A percentile compares a stretch with the other conserved stretches of the same genome.
Conservation (phyloP, 768 basidiomycete genomes). For the Hemileccinum rubropunctum region DNA sequence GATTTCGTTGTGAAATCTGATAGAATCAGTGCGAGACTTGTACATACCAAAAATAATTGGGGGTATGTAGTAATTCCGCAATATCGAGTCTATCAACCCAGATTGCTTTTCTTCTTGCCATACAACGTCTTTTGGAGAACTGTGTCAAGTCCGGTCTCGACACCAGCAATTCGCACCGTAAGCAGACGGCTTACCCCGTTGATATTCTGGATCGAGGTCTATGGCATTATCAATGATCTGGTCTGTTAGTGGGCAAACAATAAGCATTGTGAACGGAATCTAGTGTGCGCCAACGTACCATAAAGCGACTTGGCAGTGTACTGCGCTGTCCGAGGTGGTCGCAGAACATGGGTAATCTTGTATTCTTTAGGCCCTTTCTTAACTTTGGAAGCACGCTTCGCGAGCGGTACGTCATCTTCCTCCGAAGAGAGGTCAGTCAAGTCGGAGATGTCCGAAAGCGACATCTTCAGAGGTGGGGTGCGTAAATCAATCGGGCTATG, state of each 20-base stretch:
- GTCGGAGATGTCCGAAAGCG: conserved; percentile 43
- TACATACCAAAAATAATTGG: conserved; percentile 61
- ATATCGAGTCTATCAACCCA: conserved; percentile 60
- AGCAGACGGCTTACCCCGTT: conserved; percentile 44
- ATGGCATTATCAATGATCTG: conserved; percentile 45
- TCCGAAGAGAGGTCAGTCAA: conserved; percentile 43
- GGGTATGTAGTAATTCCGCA: conserved; percentile 65
- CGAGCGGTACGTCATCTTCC: conserved; percentile 34
- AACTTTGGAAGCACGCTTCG: conserved; percentile 17
- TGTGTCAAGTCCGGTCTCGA: neutral
- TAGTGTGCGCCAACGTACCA: conserved; percentile 29
- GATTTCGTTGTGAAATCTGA: neutral
- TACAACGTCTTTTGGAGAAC: conserved; percentile 48
- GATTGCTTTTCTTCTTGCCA: conserved; percentile 63
- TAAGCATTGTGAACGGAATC: neutral
- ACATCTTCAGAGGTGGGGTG: conserved; percentile 20
- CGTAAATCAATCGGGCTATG: neutral
- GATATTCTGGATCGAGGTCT: conserved; percentile 64
- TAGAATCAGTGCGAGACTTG: neutral
- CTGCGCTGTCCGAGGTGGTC: conserved; percentile 37
- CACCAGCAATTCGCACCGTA: neutral
- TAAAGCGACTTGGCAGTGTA: conserved; percentile 45
- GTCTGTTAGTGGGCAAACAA: conserved; percentile 31
- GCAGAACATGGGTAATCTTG: conserved; percentile 32
- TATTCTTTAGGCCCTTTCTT: conserved; percentile 30